Conservation (phyloP, 495 filamentous ascomycete genomes). For the Acidomyces sp. region DNA sequence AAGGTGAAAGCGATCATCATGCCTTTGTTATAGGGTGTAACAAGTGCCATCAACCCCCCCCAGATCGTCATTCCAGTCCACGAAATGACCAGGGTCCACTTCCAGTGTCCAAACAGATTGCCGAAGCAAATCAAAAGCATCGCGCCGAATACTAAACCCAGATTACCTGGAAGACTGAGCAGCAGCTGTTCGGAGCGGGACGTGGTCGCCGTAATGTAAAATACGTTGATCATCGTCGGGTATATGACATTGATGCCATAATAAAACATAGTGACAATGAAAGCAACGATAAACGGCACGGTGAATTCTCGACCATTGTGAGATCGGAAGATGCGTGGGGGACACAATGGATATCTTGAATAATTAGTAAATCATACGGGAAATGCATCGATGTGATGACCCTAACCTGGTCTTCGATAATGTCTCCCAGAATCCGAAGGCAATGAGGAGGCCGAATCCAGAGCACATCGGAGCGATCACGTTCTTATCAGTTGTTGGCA, state of each 20-base stretch:
- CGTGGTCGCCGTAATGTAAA: conserved; percentile 21
- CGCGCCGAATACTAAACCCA: conserved; percentile 25
- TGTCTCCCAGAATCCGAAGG: conserved; percentile 22
- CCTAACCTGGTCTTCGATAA: conserved; percentile 6
- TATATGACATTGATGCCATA: conserved; percentile 24
- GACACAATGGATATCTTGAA: conserved; percentile 21
- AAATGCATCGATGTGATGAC: not conserved
- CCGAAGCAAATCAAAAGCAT: conserved; percentile 25
- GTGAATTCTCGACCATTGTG: conserved; percentile 22
- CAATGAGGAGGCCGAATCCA: conserved; percentile 15
- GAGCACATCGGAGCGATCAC: conserved; percentile 12
- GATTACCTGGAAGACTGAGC: conserved; percentile 23
- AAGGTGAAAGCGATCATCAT: conserved; percentile 31
- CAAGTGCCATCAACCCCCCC: conserved; percentile 24
- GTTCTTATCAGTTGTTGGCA: conserved; percentile 2
- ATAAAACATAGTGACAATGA: conserved; percentile 25
- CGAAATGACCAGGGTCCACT: conserved; percentile 22
- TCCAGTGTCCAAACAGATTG: conserved; percentile 24
- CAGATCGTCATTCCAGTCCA: conserved; percentile 27
- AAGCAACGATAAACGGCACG: conserved; percentile 18
- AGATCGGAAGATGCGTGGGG: conserved; percentile 20
- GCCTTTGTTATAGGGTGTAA: conserved; percentile 21
- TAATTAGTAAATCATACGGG: not conserved
- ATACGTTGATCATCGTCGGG: conserved; percentile 21
- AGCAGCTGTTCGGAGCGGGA: conserved; percentile 21